Conservation (phyloP, 2,329 filamentous ascomycete genomes). For the Orbilia quercus region DNA sequence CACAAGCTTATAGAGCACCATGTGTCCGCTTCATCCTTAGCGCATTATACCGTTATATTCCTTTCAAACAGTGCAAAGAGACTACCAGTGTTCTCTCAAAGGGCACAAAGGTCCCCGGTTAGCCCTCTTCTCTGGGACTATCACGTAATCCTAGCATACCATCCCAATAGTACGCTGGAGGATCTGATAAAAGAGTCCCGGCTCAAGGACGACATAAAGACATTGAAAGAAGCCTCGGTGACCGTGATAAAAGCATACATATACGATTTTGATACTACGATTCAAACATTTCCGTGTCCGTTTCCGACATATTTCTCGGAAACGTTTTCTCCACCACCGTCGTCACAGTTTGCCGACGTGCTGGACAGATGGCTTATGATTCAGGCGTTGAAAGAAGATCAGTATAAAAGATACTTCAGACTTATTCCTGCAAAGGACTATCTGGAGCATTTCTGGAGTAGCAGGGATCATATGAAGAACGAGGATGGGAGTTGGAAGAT, state of each 20-base stretch:
- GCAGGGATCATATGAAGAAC: slow-evolving; percentile 58
- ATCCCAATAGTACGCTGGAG: slow-evolving; percentile 33
- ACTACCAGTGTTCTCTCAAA: slow-evolving; percentile 57
- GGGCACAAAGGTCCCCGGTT: slow-evolving; percentile 4
- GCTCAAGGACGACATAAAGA: neutral
- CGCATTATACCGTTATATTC: slow-evolving; percentile 57
- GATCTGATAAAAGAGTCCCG: slow-evolving; percentile 19
- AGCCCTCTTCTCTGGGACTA: slow-evolving; percentile 56
- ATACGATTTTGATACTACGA: slow-evolving; percentile 58
- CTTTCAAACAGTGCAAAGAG: slow-evolving; percentile 57
- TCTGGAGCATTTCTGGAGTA: slow-evolving; percentile 56
- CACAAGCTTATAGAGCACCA: slow-evolving; percentile 57
- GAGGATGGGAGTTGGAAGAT: slow-evolving; percentile 29
- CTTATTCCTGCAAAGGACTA: slow-evolving; percentile 54
- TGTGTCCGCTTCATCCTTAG: slow-evolving; percentile 36
- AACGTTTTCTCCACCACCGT: slow-evolving; percentile 56
- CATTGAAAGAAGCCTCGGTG: neutral
- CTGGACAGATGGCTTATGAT: slow-evolving; percentile 28
- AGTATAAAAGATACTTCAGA: slow-evolving; percentile 52
- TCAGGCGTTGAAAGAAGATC: slow-evolving; percentile 22
- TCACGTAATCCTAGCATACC: slow-evolving; percentile 58
- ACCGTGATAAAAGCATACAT: slow-evolving; percentile 38
- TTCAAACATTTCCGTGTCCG: slow-evolving; percentile 56
- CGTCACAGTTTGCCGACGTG: slow-evolving; percentile 15
- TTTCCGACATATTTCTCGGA: slow-evolving; percentile 56